These are phyloP conservation scores for Tanozyma kutaoensis DNA, from an alignment of 805 yeast genomes.

Conservation along the genomic window DNA sequence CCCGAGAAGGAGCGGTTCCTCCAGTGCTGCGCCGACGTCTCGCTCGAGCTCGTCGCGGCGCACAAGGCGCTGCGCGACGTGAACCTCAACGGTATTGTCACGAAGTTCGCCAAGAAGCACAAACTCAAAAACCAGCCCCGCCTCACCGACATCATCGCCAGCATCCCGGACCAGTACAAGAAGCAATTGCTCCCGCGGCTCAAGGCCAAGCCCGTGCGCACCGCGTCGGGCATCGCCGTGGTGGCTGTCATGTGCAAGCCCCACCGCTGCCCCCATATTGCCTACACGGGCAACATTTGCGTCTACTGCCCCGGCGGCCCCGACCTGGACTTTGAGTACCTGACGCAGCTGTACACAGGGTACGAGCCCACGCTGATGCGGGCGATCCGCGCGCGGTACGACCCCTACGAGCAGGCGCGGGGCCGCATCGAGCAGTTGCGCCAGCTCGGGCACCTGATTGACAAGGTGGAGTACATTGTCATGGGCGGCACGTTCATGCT, in stretches of 20 bases:
- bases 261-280: constrained; percentile 97
- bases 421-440: constrained; percentile 94
- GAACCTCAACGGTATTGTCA: constrained; percentile 82
- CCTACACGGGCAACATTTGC: constrained; percentile 96
- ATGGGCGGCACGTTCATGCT: constrained; percentile 99
- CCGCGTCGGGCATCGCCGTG: constrained; percentile 97
- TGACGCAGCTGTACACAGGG: constrained; percentile 96
- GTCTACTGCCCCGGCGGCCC: constrained; percentile 99
- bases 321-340: constrained; percentile 93
- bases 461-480: constrained; percentile 92
- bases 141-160: constrained; percentile 83
- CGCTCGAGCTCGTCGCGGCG: constrained; percentile 72
- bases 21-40: constrained; percentile 86
- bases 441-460: constrained; percentile 91
- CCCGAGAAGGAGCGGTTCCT: constrained; percentile 91
- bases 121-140: constrained; percentile 88
- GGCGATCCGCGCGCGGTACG: constrained; percentile 97
- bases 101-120: constrained; percentile 77
- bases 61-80: constrained; percentile 64
- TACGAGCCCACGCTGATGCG: constrained; percentile 99
- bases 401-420: constrained; percentile 96
- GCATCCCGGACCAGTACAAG: constrained; percentile 93
- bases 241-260: constrained; percentile 99
- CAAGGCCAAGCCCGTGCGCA: constrained; percentile 97
- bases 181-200: constrained; percentile 83